Conservation (phyloP, 257 asterid species). For the Penstemon davidsonii region DNA sequence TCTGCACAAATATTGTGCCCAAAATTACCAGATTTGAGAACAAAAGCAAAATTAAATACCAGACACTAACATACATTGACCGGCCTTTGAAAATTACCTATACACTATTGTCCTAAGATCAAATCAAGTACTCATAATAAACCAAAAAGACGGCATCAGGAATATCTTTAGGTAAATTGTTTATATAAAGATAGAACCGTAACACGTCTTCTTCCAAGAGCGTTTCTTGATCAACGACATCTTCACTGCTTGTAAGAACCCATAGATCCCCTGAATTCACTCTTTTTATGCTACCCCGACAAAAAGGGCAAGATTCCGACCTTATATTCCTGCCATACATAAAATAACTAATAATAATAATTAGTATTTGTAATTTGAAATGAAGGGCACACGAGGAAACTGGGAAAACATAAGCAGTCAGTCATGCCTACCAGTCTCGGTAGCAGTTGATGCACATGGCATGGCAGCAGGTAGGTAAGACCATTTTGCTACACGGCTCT, state of each 20-base stretch:
- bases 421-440: conserved; percentile 39
- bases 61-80: too few relatives aligned
- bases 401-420: neutral
- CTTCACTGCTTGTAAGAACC: conserved; percentile 50
- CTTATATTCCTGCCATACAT: conserved; percentile 45
- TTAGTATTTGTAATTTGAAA: too few relatives aligned
- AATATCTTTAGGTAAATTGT: neutral
- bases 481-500: conserved; percentile 65
- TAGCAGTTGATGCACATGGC: conserved; percentile 62
- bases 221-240: conserved; percentile 46
- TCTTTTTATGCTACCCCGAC: conserved; percentile 56
- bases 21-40: too few relatives aligned
- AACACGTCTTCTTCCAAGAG: conserved; percentile 39
- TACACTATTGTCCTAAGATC: neutral
- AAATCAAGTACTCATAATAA: neutral
- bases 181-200: neutral
- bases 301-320: conserved; percentile 56
- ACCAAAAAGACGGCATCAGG: neutral
- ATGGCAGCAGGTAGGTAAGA: conserved; percentile 65
- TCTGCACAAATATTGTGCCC: too few relatives aligned
- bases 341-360: neutral
- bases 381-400: too few relatives aligned
- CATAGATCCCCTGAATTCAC: conserved; percentile 58
- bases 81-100: neutral
- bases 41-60: too few relatives aligned